phyloP scores from a whole-genome alignment of 2,329 filamentous ascomycete genomes.

The Dactylonectria estremocensis region DNA sequence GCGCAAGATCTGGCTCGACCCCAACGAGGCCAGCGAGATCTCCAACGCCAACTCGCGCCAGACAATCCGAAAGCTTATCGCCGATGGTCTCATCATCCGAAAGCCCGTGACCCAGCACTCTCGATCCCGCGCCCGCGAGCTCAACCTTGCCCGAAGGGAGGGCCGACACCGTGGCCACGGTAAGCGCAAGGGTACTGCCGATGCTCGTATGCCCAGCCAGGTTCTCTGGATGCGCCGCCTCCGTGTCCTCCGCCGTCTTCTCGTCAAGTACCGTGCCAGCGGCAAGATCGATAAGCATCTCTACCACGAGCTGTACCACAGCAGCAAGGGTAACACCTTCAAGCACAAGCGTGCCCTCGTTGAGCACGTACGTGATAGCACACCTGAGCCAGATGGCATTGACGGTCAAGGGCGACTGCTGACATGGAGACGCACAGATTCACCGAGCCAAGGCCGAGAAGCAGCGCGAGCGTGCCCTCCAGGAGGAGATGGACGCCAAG shows the following conservation, averaged over 20 bases:
- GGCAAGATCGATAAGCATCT: conserved; percentile 99
- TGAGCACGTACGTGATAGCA: conserved; percentile 89
- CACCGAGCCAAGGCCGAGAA: conserved; percentile 99
- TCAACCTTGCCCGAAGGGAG: conserved; percentile 94
- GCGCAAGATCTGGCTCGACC: conserved; percentile 99
- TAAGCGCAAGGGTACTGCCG: conserved; percentile 99
- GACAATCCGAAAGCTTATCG: conserved; percentile 99
- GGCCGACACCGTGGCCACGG: conserved; percentile 99
- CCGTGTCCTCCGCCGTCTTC: conserved; percentile 97
- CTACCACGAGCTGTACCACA: conserved; percentile 99
- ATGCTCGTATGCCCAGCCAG: conserved; percentile 99
- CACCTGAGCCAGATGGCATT: conserved; percentile 12
- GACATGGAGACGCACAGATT: conserved; percentile 74
- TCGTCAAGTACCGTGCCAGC: conserved; percentile 99
- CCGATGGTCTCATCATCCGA: conserved; percentile 99
- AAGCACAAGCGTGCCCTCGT: conserved; percentile 99
- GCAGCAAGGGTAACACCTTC: conserved; percentile 99
- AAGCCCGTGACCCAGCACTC: conserved; percentile 99
- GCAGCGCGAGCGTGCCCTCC: conserved; percentile 92
- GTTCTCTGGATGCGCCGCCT: conserved; percentile 99
- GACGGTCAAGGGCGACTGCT: conserved; percentile 25
- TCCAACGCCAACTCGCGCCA: conserved; percentile 99
- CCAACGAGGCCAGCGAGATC: conserved; percentile 99
- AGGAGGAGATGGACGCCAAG: conserved; percentile 99
- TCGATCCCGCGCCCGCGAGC: conserved; percentile 93